phyloP scores from a whole-genome alignment of 192 early-diverging fungal genomes.

The Dissophora globulifera region DNA sequence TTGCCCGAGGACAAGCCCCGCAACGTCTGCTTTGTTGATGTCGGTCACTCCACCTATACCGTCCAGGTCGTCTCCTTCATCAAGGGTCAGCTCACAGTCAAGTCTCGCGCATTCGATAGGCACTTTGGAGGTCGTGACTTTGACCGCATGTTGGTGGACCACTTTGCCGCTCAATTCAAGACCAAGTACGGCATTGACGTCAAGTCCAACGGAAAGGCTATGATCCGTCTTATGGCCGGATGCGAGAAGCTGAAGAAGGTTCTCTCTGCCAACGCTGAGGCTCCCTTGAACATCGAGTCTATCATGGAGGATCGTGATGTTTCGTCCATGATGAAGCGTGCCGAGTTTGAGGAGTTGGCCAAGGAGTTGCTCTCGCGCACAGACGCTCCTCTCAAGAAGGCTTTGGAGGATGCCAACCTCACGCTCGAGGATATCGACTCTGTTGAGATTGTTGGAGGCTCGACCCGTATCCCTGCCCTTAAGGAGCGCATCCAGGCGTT shows the following conservation, averaged over 20 bases:
- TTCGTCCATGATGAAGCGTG: conserved; percentile 81
- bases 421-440: conserved; percentile 88
- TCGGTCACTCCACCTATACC: conserved; percentile 91
- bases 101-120: conserved; percentile 91
- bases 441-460: conserved; percentile 95
- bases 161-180: conserved; percentile 90
- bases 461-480: conserved; percentile 92
- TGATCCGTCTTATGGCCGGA: conserved; percentile 89
- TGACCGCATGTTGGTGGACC: conserved; percentile 89
- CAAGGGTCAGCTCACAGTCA: conserved; percentile 96
- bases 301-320: conserved; percentile 98
- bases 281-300: conserved; percentile 94
- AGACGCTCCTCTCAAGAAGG: conserved; percentile 79
- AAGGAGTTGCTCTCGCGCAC: conserved; percentile 78
- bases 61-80: conserved; percentile 91
- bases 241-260: conserved; percentile 98
- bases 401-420: conserved; percentile 80
- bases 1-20: conserved; percentile 95
- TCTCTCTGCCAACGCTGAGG: conserved; percentile 89
- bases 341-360: conserved; percentile 89
- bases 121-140: conserved; percentile 97
- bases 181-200: conserved; percentile 98
- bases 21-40: conserved; percentile 93
- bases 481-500: conserved; percentile 89
- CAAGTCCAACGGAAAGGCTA: conserved; percentile 86